These are phyloP conservation scores for Colletotrichum cordylinicola DNA, from an alignment of 2,329 filamentous ascomycete genomes.

Conservation along the genomic window DNA sequence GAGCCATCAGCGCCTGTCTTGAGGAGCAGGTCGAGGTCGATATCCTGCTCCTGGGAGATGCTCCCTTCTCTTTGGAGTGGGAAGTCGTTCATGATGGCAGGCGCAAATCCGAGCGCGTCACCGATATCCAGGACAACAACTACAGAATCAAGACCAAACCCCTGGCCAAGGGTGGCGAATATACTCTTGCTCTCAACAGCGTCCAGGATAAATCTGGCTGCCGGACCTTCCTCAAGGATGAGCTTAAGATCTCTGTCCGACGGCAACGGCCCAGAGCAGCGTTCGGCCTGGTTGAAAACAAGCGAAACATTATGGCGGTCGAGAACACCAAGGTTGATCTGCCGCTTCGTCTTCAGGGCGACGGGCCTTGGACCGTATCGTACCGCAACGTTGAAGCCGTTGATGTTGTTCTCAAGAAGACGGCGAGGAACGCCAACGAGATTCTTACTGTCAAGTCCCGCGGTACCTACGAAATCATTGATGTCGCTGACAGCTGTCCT, in stretches of 20 bases:
- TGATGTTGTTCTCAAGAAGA: conserved; percentile 48
- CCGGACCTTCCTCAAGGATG: conserved; percentile 84
- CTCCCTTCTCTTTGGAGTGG: conserved; percentile 89
- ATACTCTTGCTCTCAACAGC: conserved; percentile 83
- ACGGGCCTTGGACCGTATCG: conserved; percentile 81
- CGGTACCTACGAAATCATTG: conserved; percentile 81
- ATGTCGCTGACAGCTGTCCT: conserved; percentile 81
- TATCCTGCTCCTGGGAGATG: conserved; percentile 78
- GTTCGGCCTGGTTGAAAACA: conserved; percentile 87
- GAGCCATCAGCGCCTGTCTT: conserved; percentile 75
- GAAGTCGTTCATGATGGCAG: conserved; percentile 91
- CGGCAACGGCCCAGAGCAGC: conserved; percentile 86
- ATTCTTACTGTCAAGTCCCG: conserved; percentile 67
- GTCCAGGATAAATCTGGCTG: conserved; percentile 88
- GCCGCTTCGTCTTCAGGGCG: conserved; percentile 84
- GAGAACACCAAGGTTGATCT: conserved; percentile 77
- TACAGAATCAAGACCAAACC: conserved; percentile 78
- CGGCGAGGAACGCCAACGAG: conserved; percentile 68
- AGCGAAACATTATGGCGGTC: conserved; percentile 74
- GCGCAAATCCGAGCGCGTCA: conserved; percentile 71
- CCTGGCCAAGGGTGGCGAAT: conserved; percentile 84
- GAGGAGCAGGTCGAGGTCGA: conserved; percentile 80
- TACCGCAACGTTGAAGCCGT: conserved; percentile 72
- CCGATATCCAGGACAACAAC: conserved; percentile 65
- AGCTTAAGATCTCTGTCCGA: conserved; percentile 84